Base-by-base conservation (phyloP, 2,329 filamentous ascomycete species). In the Fusarium abutilonis region DNA sequence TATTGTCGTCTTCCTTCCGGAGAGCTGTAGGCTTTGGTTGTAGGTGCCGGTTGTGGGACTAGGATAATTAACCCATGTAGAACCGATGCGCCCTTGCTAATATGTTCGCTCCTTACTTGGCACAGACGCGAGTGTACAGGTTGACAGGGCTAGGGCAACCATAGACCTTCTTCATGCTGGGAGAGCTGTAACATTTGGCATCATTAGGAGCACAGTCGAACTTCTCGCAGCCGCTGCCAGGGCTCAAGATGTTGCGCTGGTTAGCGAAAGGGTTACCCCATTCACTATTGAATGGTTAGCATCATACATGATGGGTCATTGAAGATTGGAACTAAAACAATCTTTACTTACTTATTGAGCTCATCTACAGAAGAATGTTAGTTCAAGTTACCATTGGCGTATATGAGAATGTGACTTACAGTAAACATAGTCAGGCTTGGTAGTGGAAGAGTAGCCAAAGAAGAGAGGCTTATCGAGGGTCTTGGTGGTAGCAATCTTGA, bases 211-310 rank as follows among this genome's bases (percentile, higher is more conserved):
- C 65, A 66, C 78, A 80, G 67, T 79, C 68, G 56, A 79, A 80
- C 5, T 59, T 11, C 63, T 75, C 42, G 65, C 78, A 79, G 36
- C 77, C 77, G 0, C 55, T 50, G 17, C 76, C 76, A 3, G 78
- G 72, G 40, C 61, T 74, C 53, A 79, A 55, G 44, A 62, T 73
- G 67, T 79, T 79, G 63, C 69, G 74, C 46, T 67, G 58, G 51
- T 57, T 53, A 34, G 72, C 73, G 43, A 79, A 79, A 52, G 78
- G 78, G 72, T 79, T 79, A 26, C 78, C 78, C 23, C 43, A 78
- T 64, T 77, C 56, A 29, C 64, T 67, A 4, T 40, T 46, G 36
- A 11, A 38, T 44, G 9, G 23, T 29, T 7, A 11, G 6, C 13
- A 7, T 26, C 23, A 26, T 26, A 26, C 26, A 34, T 3, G 13